Base-by-base conservation (phyloP, 2,329 filamentous ascomycete species). In the Hymenoscyphus fructigenus region DNA sequence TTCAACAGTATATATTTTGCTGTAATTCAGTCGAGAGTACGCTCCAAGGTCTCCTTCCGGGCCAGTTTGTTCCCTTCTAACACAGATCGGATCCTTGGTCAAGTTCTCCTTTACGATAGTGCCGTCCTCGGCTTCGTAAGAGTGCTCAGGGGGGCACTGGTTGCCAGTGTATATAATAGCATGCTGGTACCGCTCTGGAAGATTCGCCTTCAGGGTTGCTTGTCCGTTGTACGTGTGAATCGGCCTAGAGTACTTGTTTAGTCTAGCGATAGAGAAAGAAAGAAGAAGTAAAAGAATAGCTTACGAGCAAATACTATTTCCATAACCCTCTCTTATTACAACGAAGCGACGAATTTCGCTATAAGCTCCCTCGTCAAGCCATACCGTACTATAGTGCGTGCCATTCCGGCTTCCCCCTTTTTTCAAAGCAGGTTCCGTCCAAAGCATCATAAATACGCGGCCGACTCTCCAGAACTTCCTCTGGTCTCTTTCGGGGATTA, bases 1-100 rank as follows among this genome's bases (percentile, higher is more conserved):
- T 44, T 75, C 73, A 1, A 75, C 68, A 0, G 73, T 74, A 50
- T 74, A 74, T 17, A 74, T 56, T 23, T 75, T 75, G 3, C 61
- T 56, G 38, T 72, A 74, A 53, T 75, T 72, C 6, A 75, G 32
- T 10, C 73, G 60, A 5, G 72, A 74, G 4, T 20, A 63, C 3
- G 3, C 32, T 47, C 65, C 66, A 1, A 69, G 63, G 28, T 68
- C 62, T 36, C 60, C 66, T 41, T 71, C 67, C 0, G 28, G 29
- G 5, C 41, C 64, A 9, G 28, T 29, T 32, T 60, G 57, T 29
- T 72, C 69, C 3, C 60, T 56, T 12, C 53, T 32, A 17, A 72
- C 72, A 58, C 57, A 59, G 12, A 73, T 69, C 0, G 70, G 63
- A 38, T 69, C 64, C 34, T 68, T 70, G 44, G 10, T 61, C 1